A percentile compares a stretch with the other conserved stretches of the same genome.
Evolutionary conservation across 495 filamentous ascomycete species (phyloP).

Genomic region (Aspergillus ostianus): DNA sequence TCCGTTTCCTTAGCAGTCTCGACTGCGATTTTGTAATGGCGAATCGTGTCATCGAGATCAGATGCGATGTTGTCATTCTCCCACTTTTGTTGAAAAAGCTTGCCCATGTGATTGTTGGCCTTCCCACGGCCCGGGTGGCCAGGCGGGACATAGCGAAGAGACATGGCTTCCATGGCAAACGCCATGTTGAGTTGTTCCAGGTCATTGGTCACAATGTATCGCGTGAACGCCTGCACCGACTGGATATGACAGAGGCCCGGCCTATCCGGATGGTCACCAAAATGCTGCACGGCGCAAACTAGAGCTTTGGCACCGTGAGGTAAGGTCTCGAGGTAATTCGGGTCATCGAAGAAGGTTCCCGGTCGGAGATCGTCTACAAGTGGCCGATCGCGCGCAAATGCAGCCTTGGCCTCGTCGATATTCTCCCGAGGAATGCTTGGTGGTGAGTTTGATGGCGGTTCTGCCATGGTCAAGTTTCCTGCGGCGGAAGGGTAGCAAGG

Average conservation of each 20-base stretch:
- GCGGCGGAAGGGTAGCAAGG: background rate
- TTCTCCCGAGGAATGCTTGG: background rate
- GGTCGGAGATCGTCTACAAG: conserved; percentile 1
- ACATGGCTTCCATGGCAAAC: conserved; percentile 8
- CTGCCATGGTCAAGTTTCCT: background rate
- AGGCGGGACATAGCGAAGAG: conserved; percentile 6
- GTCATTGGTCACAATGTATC: background rate
- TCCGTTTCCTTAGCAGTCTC: background rate
- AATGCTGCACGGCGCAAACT: conserved; percentile 4
- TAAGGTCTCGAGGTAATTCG: conserved; percentile 4
- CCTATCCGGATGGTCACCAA: conserved; percentile 4
- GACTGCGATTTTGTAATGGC: conserved; percentile 5
- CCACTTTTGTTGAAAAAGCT: conserved; percentile 7
- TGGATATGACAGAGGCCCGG: conserved; percentile 7
- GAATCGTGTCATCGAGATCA: conserved; percentile 4
- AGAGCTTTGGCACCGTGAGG: background rate
- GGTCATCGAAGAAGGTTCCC: conserved; percentile 7
- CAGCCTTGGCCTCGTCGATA: conserved; percentile 5
- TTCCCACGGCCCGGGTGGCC: conserved; percentile 7
- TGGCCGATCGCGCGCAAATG: conserved; percentile 7
- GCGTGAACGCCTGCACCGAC: background rate
- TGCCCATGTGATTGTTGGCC: conserved; percentile 6
- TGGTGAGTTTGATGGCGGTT: too few species aligned
- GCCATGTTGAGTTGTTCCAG: background rate
- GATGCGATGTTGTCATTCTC: background rate